Evolutionary conservation across 1,139 yeast species (phyloP).

Genomic region (Pichia cactophila): DNA sequence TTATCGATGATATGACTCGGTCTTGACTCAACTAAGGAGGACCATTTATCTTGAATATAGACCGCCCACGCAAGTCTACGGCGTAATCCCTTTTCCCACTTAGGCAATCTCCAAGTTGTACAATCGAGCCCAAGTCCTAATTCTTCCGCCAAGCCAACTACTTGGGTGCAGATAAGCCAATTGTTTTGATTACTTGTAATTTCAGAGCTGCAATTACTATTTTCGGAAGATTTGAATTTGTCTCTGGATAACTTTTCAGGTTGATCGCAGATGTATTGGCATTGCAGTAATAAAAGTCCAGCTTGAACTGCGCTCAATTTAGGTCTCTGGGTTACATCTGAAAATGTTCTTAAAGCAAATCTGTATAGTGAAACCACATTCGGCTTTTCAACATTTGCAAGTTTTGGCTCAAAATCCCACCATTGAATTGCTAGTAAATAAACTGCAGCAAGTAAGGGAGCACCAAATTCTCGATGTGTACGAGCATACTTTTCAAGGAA

Average conservation of each 20-base stretch:
- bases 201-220: not conserved
- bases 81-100: conserved; percentile 85
- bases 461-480: conserved; percentile 71
- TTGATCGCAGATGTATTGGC: conserved; percentile 33
- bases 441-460: conserved; percentile 70
- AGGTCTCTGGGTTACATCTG: conserved; percentile 62
- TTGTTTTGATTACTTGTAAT: conserved; percentile 44
- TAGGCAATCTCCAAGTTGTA: conserved; percentile 79
- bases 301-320: conserved; percentile 77
- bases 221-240: not conserved
- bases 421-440: conserved; percentile 70
- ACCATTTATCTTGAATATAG: conserved; percentile 84
- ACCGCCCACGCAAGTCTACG: conserved; percentile 91
- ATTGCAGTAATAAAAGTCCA: conserved; percentile 60
- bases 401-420: conserved; percentile 76
- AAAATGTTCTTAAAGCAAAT: conserved; percentile 46
- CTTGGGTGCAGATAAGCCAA: conserved; percentile 83
- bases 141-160: conserved; percentile 79
- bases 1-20: conserved; percentile 67
- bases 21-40: conserved; percentile 65
- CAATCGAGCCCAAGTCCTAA: conserved; percentile 82
- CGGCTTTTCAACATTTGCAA: conserved; percentile 60
- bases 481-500: conserved; percentile 69
- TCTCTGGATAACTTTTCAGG: not conserved
- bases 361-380: conserved; percentile 54